These are phyloP conservation scores for Apiospora rasikravindrae DNA, from an alignment of 2,329 filamentous ascomycete genomes.

Conservation along the genomic window DNA sequence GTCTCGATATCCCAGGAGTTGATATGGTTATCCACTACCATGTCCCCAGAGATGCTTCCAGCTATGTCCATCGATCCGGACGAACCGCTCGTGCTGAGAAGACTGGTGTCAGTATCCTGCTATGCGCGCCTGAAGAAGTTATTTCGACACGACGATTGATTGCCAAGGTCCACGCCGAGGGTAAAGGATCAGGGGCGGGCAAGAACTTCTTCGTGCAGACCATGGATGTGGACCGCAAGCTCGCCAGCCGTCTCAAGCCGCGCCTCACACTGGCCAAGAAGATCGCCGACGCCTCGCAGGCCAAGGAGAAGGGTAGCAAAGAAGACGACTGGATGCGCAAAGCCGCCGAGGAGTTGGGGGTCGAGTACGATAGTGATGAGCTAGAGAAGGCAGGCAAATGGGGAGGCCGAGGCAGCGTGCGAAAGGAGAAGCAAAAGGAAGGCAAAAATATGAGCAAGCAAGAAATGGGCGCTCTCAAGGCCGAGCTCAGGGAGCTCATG, in stretches of 20 bases:
- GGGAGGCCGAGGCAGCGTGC: conserved; percentile 72
- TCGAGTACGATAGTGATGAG: conserved; percentile 91
- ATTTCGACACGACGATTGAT: conserved; percentile 82
- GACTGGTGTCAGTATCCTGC: conserved; percentile 80
- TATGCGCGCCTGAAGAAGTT: conserved; percentile 92
- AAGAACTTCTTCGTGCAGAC: conserved; percentile 76
- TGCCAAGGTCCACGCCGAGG: conserved; percentile 79
- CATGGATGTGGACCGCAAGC: conserved; percentile 80
- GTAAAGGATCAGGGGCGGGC: conserved; percentile 46
- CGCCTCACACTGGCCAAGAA: conserved; percentile 83
- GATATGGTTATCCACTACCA: conserved; percentile 95
- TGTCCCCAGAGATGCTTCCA: conserved; percentile 86
- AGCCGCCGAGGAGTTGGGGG: conserved; percentile 89
- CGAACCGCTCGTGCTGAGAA: conserved; percentile 86
- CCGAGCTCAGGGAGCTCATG: conserved; percentile 74
- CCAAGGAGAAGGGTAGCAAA: conserved; percentile 84
- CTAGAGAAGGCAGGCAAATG: conserved; percentile 69
- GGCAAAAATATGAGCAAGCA: conserved; percentile 71
- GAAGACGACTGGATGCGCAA: conserved; percentile 84
- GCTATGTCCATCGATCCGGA: conserved; percentile 94
- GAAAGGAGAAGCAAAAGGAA: conserved; percentile 77
- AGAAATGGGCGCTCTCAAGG: conserved; percentile 72
- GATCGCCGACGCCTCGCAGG: conserved; percentile 80
- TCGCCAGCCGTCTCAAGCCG: conserved; percentile 77
- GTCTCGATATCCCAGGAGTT: conserved; percentile 89